Base-by-base conservation (phyloP, 1,284 basidiomycete species). In the Naganishia cerealis region DNA sequence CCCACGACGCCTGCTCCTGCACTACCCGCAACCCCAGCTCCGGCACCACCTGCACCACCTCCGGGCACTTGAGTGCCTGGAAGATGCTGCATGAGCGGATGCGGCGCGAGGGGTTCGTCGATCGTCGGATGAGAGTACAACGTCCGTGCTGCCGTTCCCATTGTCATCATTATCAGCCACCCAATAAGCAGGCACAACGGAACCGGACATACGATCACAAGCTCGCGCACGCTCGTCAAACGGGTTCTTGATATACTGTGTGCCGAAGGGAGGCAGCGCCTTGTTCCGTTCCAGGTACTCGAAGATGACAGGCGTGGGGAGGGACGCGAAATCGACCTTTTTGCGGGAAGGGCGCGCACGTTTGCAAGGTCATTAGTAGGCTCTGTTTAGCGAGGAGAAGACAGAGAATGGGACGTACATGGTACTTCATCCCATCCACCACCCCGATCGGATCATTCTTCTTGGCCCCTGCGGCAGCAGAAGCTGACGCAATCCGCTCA, bases 231-330 rank as follows among this genome's bases (percentile, higher is more conserved):
- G 46, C 9, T 56, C 53, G 29, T 68, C 67, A 42, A 62, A 68
- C 7, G 62, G 54, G 43, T 62, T 63, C 16, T 56, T 42, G 33
- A 68, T 65, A 40, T 43, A 63, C 10, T 62, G 59, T 24, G 61
- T 54, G 15, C 67, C 67, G 40, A 68, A 68, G 21, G 61, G 55
- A 13, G 67, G 67, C 29, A 68, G 36, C 13, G 67, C 59, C 43
- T 65, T 68, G 55, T 68, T 68, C n/a, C 59, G 53, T 56, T 68
- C 67, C 38, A 68, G 61, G 55, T 68, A 68, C 24, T 63, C 67
- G 26, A 63, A 63, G 21, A 63, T 63, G 15, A 46, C 53, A 16
- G 61, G 36, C 36, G 61, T 63, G 24, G 61, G 61, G 10, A 63
- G 61, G n/a, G 50, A 29, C 4, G 61, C 26, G 16, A 63, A 63